A percentile compares a stretch with the other conserved stretches of the same genome.
Evolutionary conservation across 352 stramenopile species (phyloP).

Genomic region (Pythium folliculosum): DNA sequence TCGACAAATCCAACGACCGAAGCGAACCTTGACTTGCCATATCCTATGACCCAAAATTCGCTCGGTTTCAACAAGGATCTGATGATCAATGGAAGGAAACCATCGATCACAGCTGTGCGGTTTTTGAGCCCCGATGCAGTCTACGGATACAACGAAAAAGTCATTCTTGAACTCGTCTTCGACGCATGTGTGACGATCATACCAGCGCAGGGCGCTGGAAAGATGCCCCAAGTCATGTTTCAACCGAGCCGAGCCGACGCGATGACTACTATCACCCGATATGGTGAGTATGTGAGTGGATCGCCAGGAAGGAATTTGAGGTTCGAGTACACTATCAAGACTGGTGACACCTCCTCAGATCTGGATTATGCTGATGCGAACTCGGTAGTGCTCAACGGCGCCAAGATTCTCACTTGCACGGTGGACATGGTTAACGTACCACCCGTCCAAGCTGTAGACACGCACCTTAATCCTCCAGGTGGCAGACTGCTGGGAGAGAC

Average conservation of each 20-base stretch:
- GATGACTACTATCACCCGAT: conserved; percentile 48
- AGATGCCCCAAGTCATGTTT: conserved; percentile 51
- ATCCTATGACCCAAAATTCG: conserved; percentile 62
- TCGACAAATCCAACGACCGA: conserved; percentile 70
- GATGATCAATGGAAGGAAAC: conserved; percentile 67
- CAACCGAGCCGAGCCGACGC: conserved; percentile 45
- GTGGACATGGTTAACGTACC: conserved; percentile 28
- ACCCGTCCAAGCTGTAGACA: conserved; percentile 58
- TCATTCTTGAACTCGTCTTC: conserved; percentile 70
- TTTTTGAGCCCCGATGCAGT: conserved; percentile 67
- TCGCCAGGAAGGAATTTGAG: conserved; percentile 48
- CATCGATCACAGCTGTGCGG: conserved; percentile 43
- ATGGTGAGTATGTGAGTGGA: conserved; percentile 58
- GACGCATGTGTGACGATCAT: conserved; percentile 59
- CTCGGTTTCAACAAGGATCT: conserved; percentile 74
- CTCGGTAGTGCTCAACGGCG: conserved; percentile 64
- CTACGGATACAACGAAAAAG: conserved; percentile 58
- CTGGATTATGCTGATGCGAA: conserved; percentile 68
- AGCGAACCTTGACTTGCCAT: conserved; percentile 69
- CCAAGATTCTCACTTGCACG: conserved; percentile 69
- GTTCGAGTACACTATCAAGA: conserved; percentile 79
- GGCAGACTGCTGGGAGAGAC: conserved; percentile 47
- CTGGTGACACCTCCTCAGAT: conserved; percentile 59
- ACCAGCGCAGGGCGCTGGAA: conserved; percentile 29
- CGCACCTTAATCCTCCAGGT: conserved; percentile 79